Base-by-base conservation (phyloP, 2,329 filamentous ascomycete species). In the Neurospora sp. region DNA sequence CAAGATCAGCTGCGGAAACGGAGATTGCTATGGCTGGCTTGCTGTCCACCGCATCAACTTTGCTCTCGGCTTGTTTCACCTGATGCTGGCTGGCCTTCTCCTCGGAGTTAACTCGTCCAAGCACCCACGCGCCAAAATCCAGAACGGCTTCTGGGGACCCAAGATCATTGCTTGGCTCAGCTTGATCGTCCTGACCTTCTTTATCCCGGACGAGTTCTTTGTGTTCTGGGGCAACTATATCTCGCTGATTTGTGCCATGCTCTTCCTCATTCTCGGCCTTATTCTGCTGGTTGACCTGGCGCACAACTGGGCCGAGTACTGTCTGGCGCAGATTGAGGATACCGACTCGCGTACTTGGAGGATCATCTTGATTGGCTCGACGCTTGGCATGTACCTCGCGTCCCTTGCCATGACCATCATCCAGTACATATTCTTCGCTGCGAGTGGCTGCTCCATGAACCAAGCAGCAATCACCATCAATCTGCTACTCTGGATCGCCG, bases 141-240 rank as follows among this genome's bases (percentile, higher is more conserved):
- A 99, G 79, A 99, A 99, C 82, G 96, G 95, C n/a, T 99, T 93
- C 81, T 99, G 96, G 96, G 96, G 94, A 1, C 96, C 96, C 66
- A 99, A 99, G 83, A 86, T 99, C 70, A 88, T 97, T 71, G 88
- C 89, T 68, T 99, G 96, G 96, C 78, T 97, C 67, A 88, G 85
- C 15, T 87, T 98, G 74, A 89, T 98, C 71, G 92, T 97, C 71
- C 79, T 97, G 70, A 97, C 94, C 36, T 99, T 98, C 84, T 88
- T 99, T 77, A 97, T 99, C 70, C 96, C 96, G 17, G 95, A 99
- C 78, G 85, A 84, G 37, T 98, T 99, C 85, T 98, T 97, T 82
- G 88, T 97, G 77, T 88, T 96, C 74, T 99, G 93, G 90, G 96
- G 96, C 73, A 96, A 97, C 80, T 98, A 97, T 78, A 88, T 98